Evolutionary conservation across 371 early-diverging fungal species (phyloP).

Genomic region (Sporodiniella umbellata): DNA sequence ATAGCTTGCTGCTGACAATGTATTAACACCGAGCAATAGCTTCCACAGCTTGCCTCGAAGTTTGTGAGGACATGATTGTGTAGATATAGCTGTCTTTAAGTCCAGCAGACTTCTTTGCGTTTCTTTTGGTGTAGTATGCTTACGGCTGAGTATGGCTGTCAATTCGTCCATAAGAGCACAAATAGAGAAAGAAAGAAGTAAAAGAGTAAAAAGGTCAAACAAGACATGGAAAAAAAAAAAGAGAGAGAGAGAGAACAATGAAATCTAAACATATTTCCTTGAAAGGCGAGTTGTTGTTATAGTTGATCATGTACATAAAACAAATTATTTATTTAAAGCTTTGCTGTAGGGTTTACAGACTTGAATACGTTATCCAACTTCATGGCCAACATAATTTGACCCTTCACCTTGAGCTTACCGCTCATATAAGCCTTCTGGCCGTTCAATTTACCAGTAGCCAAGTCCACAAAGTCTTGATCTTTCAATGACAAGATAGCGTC

Average conservation of each 20-base stretch:
- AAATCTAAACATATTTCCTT: too few species aligned
- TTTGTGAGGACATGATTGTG: constrained; percentile 16
- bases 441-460: constrained; percentile 82
- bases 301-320: too few species aligned
- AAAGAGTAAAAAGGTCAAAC: too few species aligned
- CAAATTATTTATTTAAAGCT: constrained; percentile 31
- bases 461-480: constrained; percentile 83
- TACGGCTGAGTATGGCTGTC: constrained; percentile 14
- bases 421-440: constrained; percentile 74
- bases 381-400: constrained; percentile 80
- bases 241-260: background rate
- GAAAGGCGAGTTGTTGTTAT: too few species aligned
- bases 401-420: constrained; percentile 82
- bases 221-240: background rate
- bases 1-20: constrained; percentile 76
- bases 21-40: constrained; percentile 72
- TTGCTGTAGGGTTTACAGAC: constrained; percentile 45
- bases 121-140: constrained; percentile 11
- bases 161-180: background rate
- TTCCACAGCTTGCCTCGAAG: constrained; percentile 73
- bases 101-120: constrained; percentile 21
- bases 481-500: constrained; percentile 63
- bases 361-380: constrained; percentile 68
- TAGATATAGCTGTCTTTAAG: constrained; percentile 13
- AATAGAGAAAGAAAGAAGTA: background rate